These are phyloP conservation scores for Coprinellus micaceus DNA, from an alignment of 768 basidiomycete species.

Conservation along the genomic window DNA sequence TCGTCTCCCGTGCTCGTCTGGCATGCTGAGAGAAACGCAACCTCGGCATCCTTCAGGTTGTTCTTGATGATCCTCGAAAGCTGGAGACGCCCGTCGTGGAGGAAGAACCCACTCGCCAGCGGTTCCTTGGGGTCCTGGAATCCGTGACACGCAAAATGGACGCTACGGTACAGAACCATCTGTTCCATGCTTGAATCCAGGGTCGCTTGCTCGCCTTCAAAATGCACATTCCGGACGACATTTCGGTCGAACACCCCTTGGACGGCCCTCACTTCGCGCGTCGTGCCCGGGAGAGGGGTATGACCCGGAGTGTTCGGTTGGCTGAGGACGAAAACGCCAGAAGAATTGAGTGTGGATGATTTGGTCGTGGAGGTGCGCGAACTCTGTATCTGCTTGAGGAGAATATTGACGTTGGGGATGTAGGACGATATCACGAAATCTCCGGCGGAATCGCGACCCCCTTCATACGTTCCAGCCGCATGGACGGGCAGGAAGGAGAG, in stretches of 20 bases:
- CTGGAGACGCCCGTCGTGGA: conserved; percentile 19
- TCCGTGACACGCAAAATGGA: conserved; percentile 34
- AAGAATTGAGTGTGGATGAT: background rate
- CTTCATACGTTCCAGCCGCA: conserved; percentile 2
- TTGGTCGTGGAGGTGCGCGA: background rate
- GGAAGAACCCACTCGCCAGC: conserved; percentile 19
- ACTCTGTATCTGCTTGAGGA: background rate
- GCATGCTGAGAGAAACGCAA: conserved; percentile 41
- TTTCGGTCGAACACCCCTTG: background rate
- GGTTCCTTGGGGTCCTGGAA: conserved; percentile 24
- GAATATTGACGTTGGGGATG: conserved; percentile 3
- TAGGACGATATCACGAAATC: conserved; percentile 9
- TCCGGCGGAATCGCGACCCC: background rate
- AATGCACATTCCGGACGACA: conserved; percentile 17
- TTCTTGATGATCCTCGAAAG: conserved; percentile 12
- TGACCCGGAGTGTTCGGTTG: conserved; percentile 7
- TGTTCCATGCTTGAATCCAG: conserved; percentile 5
- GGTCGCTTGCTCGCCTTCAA: conserved; percentile 15
- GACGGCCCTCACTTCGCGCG: conserved; percentile 4
- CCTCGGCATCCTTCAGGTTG: conserved; percentile 13
- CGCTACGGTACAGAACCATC: conserved; percentile 13
- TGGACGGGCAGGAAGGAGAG: conserved; percentile 6
- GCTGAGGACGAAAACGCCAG: conserved; percentile 10
- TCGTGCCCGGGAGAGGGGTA: conserved; percentile 9
- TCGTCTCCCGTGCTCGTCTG: conserved; percentile 31